These are phyloP conservation scores for Aspergillus ruber DNA, from an alignment of 2,329 filamentous ascomycete species.

Conservation along the genomic window DNA sequence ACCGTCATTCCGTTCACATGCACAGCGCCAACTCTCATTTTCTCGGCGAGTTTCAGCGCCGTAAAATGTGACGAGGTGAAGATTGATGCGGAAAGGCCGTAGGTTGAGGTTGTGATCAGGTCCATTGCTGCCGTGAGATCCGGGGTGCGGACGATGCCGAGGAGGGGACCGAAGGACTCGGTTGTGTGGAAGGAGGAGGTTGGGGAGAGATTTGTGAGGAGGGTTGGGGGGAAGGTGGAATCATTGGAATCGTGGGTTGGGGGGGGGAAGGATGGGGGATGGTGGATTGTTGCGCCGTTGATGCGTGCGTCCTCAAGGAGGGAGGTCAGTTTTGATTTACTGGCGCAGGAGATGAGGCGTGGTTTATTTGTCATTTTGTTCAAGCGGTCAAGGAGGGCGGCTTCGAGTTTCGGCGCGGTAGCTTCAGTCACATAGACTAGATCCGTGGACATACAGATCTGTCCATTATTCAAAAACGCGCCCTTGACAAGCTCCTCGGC, in stretches of 20 bases:
- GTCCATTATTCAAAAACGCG: conserved; percentile 45
- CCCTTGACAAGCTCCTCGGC: conserved; percentile 24
- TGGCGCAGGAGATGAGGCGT: not conserved
- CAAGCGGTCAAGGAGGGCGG: not conserved
- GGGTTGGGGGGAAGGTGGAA: not conserved
- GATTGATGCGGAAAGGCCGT: conserved; percentile 24
- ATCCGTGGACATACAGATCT: conserved; percentile 77
- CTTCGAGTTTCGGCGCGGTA: conserved; percentile 22
- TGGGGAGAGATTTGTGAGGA: not conserved
- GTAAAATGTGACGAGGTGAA: conserved; percentile 18
- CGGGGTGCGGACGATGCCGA: conserved; percentile 17
- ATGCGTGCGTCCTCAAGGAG: conserved; percentile 46
- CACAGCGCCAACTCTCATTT: conserved; percentile 20
- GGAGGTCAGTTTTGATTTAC: conserved; percentile 11
- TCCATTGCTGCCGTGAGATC: conserved; percentile 15
- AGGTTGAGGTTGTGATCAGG: conserved; percentile 16
- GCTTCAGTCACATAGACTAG: conserved; percentile 53
- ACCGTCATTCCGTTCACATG: conserved; percentile 22
- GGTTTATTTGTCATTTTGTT: not conserved
- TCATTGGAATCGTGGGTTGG: not conserved
- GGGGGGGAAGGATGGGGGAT: not conserved
- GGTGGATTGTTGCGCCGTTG: conserved; percentile 45
- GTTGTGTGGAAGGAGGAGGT: conserved; percentile 14
- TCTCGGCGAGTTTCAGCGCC: conserved; percentile 16
- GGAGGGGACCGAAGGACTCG: conserved; percentile 24